A percentile compares a stretch with the other conserved stretches of the same genome.
Conservation (phyloP, 1,284 basidiomycete species). For the Athelia sp. region DNA sequence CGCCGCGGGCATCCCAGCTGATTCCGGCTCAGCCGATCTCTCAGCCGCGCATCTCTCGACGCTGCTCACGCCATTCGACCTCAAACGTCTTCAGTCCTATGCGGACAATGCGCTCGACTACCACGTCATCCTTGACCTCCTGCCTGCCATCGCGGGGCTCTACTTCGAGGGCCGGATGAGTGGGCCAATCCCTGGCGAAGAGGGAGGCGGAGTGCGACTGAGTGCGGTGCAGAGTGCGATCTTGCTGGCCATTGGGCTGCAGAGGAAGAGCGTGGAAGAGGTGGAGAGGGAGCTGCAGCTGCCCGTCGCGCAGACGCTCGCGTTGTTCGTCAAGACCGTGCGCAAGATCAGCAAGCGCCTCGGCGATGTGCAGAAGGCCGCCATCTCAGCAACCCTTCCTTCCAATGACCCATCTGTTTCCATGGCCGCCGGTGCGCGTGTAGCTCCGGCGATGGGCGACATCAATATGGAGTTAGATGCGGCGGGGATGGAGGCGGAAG, state of each 20-base stretch:
- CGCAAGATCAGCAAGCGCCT: conserved; percentile 82
- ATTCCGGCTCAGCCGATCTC: conserved; percentile 18
- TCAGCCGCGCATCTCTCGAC: conserved; percentile 67
- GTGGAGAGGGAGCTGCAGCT: conserved; percentile 82
- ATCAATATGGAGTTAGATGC: conserved; percentile 67
- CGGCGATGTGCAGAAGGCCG: conserved; percentile 77
- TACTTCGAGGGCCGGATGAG: conserved; percentile 81
- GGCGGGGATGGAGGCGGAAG: conserved; percentile 49
- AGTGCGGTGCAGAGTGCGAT: conserved; percentile 88
- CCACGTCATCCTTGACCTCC: conserved; percentile 90
- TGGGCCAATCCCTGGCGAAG: neutral
- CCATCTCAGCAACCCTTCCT: conserved; percentile 54
- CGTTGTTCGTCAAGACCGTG: conserved; percentile 89
- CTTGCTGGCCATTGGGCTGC: conserved; percentile 84
- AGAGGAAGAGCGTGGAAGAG: conserved; percentile 89
- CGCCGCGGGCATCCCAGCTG: conserved; percentile 47
- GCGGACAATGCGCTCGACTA: conserved; percentile 96
- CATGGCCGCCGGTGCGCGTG: conserved; percentile 13
- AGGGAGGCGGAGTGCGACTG: conserved; percentile 48
- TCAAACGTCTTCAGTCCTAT: conserved; percentile 95
- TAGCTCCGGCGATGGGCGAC: conserved; percentile 40
- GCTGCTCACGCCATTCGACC: conserved; percentile 86
- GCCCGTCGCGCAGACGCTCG: conserved; percentile 83
- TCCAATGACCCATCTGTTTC: conserved; percentile 15
- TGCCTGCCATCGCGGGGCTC: conserved; percentile 76